phyloP scores from a whole-genome alignment of 768 basidiomycete species.

The Amanita phalloides region DNA sequence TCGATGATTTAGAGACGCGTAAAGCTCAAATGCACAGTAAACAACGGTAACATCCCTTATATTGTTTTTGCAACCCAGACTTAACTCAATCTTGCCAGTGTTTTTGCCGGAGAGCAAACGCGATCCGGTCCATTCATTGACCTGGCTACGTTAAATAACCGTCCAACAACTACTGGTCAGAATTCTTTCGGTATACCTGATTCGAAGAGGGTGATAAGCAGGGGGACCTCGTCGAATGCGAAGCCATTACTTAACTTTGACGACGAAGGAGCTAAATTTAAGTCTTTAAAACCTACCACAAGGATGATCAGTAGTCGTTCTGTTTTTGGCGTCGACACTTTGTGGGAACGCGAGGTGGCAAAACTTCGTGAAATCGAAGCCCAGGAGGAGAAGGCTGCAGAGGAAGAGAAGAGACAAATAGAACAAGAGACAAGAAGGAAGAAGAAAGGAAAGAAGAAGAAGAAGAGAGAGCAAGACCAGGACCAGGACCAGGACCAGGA shows the following conservation, averaged over 20 bases:
- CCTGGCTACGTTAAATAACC: constrained; percentile 42
- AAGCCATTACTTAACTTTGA: constrained; percentile 63
- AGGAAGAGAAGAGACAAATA: constrained; percentile 32
- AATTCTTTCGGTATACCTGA: constrained; percentile 32
- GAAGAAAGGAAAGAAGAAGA: constrained; percentile 30
- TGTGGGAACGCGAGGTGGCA: constrained; percentile 84
- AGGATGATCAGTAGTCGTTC: constrained; percentile 43
- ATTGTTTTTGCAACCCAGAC: not conserved
- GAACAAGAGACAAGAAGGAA: constrained; percentile 36
- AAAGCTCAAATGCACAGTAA: constrained; percentile 77
- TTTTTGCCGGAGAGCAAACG: constrained; percentile 60
- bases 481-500: constrained; percentile 1
- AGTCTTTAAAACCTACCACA: constrained; percentile 17
- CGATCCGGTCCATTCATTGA: constrained; percentile 61
- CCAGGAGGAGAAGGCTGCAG: constrained; percentile 38
- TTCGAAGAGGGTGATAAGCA: constrained; percentile 23
- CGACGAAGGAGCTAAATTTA: constrained; percentile 22
- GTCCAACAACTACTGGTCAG: constrained; percentile 35
- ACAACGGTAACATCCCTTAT: constrained; percentile 49
- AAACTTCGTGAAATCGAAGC: constrained; percentile 75
- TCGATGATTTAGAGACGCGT: constrained; percentile 79
- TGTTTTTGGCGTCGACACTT: constrained; percentile 89
- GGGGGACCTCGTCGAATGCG: constrained; percentile 40
- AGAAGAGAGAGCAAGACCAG: constrained; percentile 19
- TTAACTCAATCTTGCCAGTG: constrained; percentile 31